Base-by-base conservation (phyloP, 257 asterid genomes). In the Solanum sejunctum region DNA sequence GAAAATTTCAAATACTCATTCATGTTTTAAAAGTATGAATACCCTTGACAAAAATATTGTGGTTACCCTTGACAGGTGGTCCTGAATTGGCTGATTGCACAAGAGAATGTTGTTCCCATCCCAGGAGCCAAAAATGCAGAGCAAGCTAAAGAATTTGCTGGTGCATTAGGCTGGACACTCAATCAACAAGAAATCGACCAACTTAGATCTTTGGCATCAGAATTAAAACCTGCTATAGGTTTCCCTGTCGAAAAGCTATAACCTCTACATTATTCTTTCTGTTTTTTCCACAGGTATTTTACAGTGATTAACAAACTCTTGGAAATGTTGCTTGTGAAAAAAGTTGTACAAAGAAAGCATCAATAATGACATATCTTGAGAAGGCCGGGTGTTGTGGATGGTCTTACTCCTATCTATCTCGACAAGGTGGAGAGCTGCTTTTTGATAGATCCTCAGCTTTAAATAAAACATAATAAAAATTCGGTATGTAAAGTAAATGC, bases 41-140 rank as follows among this genome's bases (percentile, higher is more conserved):
- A n/a, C n/a, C 32, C 2, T 28, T 28, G 32, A 2, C 2, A 28
- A 28, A 28, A 28, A 28, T 28, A 2, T 1, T 26, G 28, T 28
- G 32, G 32, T 1, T 28, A 32, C 36, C 36, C 36, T 32, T 32
- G 36, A 43, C 71, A 93, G 97, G 99, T 96, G 47, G 98, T 93
- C 85, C 92, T 94, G 17, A 96, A 96, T 88, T 96, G 98, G 99
- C 87, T 93, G 85, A 90, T 96, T 17, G 94, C 95, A 36, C 98
- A 96, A 87, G 95, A 84, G 26, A 96, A 95, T 52, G 94, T 94
- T 6, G 93, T 94, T 23, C 96, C 98, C 0, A 95, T 93, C 21
- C 99, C 98, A 0, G 98, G 97, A 39, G 98, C 99, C 41, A 89
- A 87, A 88, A 92, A 92, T 49, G 94, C 89, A 11, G 97, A 93